Evolutionary conservation across 306 rosid genomes (phyloP).

Genomic region (Hippophae rhamnoides): DNA sequence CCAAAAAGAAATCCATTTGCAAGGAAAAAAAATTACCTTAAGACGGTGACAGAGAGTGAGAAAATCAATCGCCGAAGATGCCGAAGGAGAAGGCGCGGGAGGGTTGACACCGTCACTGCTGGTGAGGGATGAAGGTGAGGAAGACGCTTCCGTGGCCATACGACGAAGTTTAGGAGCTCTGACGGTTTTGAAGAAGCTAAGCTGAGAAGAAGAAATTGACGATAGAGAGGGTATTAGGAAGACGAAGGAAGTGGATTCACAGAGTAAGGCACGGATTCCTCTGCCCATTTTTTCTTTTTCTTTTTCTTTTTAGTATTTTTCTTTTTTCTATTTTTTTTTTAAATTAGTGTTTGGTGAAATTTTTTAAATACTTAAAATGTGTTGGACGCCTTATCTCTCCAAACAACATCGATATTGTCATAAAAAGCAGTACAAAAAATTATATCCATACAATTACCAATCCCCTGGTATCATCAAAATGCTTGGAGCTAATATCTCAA

Average conservation of each 20-base stretch:
- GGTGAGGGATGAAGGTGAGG: slow-evolving; percentile 22
- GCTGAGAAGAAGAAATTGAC: slow-evolving; percentile 6
- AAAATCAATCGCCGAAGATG: slow-evolving; percentile 66
- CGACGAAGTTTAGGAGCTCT: slow-evolving; percentile 15
- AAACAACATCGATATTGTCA: too few species aligned
- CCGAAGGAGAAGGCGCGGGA: slow-evolving; percentile 20
- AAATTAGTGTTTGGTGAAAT: too few species aligned
- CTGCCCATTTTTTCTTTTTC: not conserved
- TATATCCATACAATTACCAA: too few species aligned
- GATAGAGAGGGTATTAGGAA: slow-evolving; percentile 1
- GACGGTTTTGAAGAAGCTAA: slow-evolving; percentile 3
- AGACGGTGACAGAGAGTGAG: slow-evolving; percentile 77
- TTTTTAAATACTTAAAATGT: too few species aligned
- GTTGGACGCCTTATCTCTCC: too few species aligned
- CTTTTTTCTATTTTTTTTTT: not conserved
- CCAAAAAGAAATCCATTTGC: not conserved
- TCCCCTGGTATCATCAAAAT: too few species aligned
- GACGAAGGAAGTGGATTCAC: slow-evolving; percentile 1
- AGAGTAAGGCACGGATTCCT: not conserved
- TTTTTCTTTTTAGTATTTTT: not conserved
- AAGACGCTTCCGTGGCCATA: slow-evolving; percentile 37
- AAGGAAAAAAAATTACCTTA: slow-evolving; percentile 31
- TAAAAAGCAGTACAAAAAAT: too few species aligned
- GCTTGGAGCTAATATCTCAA: too few species aligned
- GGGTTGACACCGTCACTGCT: slow-evolving; percentile 22